A percentile compares a stretch with the other conserved stretches of the same genome.
Conservation (phyloP, 192 early-diverging fungal species). For the Chytriomyces hyalinus region DNA sequence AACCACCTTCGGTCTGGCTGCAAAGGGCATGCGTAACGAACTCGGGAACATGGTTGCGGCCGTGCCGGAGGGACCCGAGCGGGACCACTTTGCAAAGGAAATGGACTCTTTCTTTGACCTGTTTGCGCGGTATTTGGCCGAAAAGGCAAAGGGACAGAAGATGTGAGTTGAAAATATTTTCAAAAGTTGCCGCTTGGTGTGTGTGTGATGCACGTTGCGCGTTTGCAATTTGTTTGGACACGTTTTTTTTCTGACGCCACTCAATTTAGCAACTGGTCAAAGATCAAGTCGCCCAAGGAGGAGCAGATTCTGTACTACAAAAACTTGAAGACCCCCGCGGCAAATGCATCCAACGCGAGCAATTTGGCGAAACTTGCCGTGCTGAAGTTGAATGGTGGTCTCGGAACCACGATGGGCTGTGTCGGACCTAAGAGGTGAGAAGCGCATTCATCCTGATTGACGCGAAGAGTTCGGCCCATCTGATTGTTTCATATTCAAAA, state of each 20-base stretch:
- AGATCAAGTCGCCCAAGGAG: slow-evolving; percentile 87
- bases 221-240: too few species aligned
- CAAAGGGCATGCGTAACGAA: slow-evolving; percentile 78
- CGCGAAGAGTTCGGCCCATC: background rate
- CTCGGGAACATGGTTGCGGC: slow-evolving; percentile 66
- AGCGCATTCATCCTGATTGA: background rate
- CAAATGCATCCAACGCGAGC: slow-evolving; percentile 49
- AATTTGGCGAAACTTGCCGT: slow-evolving; percentile 92
- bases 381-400: slow-evolving; percentile 97
- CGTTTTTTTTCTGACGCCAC: background rate
- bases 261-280: slow-evolving; percentile 83
- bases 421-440: slow-evolving; percentile 88
- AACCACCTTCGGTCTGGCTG: slow-evolving; percentile 55
- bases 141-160: slow-evolving; percentile 77
- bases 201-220: background rate
- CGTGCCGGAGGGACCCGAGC: slow-evolving; percentile 61
- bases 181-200: background rate
- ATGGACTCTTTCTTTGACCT: slow-evolving; percentile 60
- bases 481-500: slow-evolving; percentile 73
- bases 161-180: slow-evolving; percentile 55
- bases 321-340: slow-evolving; percentile 58
- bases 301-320: slow-evolving; percentile 84
- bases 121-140: slow-evolving; percentile 78
- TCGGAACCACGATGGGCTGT: slow-evolving; percentile 99
- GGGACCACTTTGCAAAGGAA: slow-evolving; percentile 53